A percentile compares a stretch with the other conserved stretches of the same genome.
Evolutionary conservation across 495 filamentous ascomycete species (phyloP).

Genomic region (Neurospora sp.): DNA sequence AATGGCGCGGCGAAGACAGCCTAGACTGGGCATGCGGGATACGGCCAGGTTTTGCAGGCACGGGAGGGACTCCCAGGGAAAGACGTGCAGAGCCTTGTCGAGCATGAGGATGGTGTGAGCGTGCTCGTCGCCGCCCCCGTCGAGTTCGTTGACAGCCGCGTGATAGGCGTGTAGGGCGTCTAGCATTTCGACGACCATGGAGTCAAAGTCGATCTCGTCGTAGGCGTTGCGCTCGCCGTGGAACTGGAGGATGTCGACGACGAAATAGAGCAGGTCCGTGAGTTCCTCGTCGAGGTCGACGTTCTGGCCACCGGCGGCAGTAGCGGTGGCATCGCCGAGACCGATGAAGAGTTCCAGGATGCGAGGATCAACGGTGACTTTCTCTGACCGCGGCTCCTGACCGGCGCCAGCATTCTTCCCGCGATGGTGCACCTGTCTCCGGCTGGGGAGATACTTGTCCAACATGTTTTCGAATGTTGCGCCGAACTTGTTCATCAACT

Average conservation of each 20-base stretch:
- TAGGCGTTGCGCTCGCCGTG: slow-evolving; percentile 94
- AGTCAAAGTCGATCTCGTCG: slow-evolving; percentile 94
- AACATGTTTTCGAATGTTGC: slow-evolving; percentile 71
- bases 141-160: slow-evolving; percentile 32
- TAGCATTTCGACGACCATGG: slow-evolving; percentile 72
- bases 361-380: slow-evolving; percentile 58
- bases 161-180: slow-evolving; percentile 77
- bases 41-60: slow-evolving; percentile 73
- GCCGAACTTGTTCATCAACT: slow-evolving; percentile 62
- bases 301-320: slow-evolving; percentile 27
- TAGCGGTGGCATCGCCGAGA: slow-evolving; percentile 56
- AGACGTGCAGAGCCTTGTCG: slow-evolving; percentile 78
- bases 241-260: slow-evolving; percentile 93
- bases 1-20: slow-evolving; percentile 53
- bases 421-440: slow-evolving; percentile 41
- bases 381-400: slow-evolving; percentile 11
- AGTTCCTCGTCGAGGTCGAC: slow-evolving; percentile 73
- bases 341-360: slow-evolving; percentile 84
- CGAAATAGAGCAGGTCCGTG: slow-evolving; percentile 86
- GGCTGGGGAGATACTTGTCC: slow-evolving; percentile 79
- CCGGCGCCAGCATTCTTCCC: slow-evolving; percentile 30
- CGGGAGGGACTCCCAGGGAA: slow-evolving; percentile 93
- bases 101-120: slow-evolving; percentile 84
- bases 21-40: slow-evolving; percentile 74
- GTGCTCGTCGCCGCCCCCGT: slow-evolving; percentile 23